Base-by-base conservation (phyloP, 2,329 filamentous ascomycete genomes). In the Colletotrichum viniferum region DNA sequence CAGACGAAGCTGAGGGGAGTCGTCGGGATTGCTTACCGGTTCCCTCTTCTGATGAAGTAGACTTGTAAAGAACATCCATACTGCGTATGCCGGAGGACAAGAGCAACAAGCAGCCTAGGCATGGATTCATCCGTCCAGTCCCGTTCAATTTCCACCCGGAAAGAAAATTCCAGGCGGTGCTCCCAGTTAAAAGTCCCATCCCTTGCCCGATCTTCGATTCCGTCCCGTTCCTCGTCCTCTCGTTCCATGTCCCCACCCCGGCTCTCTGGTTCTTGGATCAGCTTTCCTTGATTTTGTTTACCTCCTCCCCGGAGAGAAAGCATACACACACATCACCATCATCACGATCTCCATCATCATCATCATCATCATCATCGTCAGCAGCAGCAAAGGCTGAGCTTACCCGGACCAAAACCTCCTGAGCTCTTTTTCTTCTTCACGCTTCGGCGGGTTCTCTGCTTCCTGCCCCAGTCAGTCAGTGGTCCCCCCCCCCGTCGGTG, bases 401-500 rank as follows among this genome's bases (percentile, higher is more conserved):
- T 24, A 14, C 12, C 58, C 74, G 74, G 74, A 76, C 30, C 74
- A 76, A 74, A 76, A 34, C 71, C 74, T 76, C 74, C 74, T 66
- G 16, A 30, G n/a, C 26, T 26, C 43, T 21, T 13, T n/a, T 43
- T 43, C n/a, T 48, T n/a, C 38, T 48, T 48, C 38, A 48, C 9
- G 38, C 38, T n/a, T 43, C 38, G 38, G 38, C 18, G 38, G 38
- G 38, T 48, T 48, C 38, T 48, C 3, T 48, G 18, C 38, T 48
- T 48, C 8, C 16, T 48, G 38, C 48, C 69, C 61, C 52, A 21
- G 34, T 48, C 24, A 32, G 24, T 30, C 36, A 28, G 18, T 14
- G 13, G 52, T 1, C 7, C 28, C 56, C 28, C 21, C 38, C 21
- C 38, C 1, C 1, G 38, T 43, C 38, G 38, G 10, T n/a, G 26